Percentiles rank a stretch among this genome's conserved stretches.
These are phyloP conservation scores for Pneumocystis carinii DNA, from an alignment of 1,139 yeast species.

Conservation along the genomic window DNA sequence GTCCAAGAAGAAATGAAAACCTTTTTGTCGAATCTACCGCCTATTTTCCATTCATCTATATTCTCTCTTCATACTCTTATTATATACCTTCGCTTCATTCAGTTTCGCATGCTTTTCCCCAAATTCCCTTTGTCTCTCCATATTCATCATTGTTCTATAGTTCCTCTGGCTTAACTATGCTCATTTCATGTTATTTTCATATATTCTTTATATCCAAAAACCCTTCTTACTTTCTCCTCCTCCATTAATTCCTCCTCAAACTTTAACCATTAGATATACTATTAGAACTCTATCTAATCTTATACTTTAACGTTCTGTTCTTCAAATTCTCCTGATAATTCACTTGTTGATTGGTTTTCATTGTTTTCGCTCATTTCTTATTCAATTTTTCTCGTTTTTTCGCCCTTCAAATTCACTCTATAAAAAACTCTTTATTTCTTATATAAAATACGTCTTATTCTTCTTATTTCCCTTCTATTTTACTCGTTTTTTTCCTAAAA, in stretches of 20 bases:
- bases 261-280: too few relatives aligned
- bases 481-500: neutral
- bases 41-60: neutral
- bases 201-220: too few relatives aligned
- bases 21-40: constrained; percentile 57
- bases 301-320: neutral
- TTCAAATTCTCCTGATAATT: neutral
- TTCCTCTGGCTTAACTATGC: neutral
- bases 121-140: neutral
- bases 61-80: neutral
- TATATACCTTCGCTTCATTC: neutral
- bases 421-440: neutral
- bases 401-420: neutral
- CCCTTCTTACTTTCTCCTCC: too few relatives aligned
- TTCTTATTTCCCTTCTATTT: neutral
- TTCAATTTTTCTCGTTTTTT: neutral
- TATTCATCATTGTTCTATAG: neutral
- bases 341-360: neutral
- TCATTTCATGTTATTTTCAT: too few relatives aligned
- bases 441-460: neutral
- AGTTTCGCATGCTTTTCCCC: neutral
- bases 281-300: too few relatives aligned
- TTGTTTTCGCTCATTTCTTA: neutral
- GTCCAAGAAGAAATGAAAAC: constrained; percentile 64
- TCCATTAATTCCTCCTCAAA: too few relatives aligned